These are phyloP conservation scores for Thuja plicata DNA, from an alignment of 83 land plant species.

Conservation along the genomic window DNA sequence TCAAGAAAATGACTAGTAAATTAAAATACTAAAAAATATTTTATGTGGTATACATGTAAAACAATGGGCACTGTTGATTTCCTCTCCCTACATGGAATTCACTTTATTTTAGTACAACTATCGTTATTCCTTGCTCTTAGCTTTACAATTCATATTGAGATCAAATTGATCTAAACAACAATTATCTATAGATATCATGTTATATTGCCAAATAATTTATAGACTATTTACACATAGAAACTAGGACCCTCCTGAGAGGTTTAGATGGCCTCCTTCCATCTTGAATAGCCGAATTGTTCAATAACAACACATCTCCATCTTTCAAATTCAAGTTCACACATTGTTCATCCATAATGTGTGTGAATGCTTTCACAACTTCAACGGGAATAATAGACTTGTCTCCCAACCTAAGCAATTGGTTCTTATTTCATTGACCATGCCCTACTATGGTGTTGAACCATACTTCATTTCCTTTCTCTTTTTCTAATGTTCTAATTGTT, in stretches of 20 bases:
- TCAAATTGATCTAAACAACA: too few species aligned
- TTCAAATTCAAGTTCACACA: constrained; percentile 18
- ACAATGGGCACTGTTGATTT: too few species aligned
- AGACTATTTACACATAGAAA: constrained; percentile 18
- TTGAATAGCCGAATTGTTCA: constrained; percentile 19
- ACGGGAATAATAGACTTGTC: constrained; percentile 14
- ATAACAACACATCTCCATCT: constrained; percentile 22
- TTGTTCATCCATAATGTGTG: constrained; percentile 7
- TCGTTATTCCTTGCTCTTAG: too few species aligned
- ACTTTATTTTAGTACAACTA: too few species aligned
- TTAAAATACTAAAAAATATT: too few species aligned
- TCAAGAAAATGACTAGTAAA: too few species aligned
- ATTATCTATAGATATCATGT: too few species aligned
- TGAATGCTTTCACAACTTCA: constrained; percentile 12
- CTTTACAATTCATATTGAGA: too few species aligned
- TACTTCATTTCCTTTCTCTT: background rate
- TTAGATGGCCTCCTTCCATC: constrained; percentile 24
- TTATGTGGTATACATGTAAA: too few species aligned
- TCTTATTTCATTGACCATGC: background rate
- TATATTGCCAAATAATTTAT: too few species aligned
- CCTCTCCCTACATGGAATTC: too few species aligned
- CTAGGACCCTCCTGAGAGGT: constrained; percentile 21
- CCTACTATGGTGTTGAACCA: constrained; percentile 20
- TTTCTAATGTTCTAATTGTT: background rate
- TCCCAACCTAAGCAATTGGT: background rate